Base-by-base conservation (phyloP, 2,329 filamentous ascomycete genomes). In the Xylaria digitata region DNA sequence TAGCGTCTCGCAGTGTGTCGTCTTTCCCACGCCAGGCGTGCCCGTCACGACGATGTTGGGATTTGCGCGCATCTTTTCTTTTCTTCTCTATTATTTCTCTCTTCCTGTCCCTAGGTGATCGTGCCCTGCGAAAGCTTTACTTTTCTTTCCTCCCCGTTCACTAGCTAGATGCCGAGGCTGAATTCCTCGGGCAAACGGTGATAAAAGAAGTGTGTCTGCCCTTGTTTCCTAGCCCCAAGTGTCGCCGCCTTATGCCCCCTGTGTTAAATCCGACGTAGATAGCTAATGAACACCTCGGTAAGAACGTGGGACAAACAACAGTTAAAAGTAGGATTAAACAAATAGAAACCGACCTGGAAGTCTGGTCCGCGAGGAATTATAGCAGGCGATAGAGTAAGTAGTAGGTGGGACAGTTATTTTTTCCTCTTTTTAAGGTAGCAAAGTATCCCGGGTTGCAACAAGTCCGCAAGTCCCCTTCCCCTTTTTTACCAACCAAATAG, bases 41-140 rank as follows among this genome's bases (percentile, higher is more conserved):
- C 96, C 96, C 46, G 96, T 98, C 72, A 99, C 86, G 73, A 99
- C 91, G 75, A 99, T 93, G 80, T 98, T 99, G 34, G 96, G 96
- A 69, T 82, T 81, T 34, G 78, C 81, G 72, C 88, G 83, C 77
- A 82, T 80, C 63, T 55, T 65, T 13, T 55, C 52, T 48, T 58
- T n/a, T 55, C 52, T 50, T 60, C 34, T 43, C 52, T 40, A 42
- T 67, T 73, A 61, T 68, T 23, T 63, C 40, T 61, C 61, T 65
- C 13, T 63, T 19, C 46, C 69, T 70, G 54, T 55, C 53, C 43
- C 42, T 23, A 2, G 23, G 3, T 13, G 19, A 34, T 7, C 19
- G n/a, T 23, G 8, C 30, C 43, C 9, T 52, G 45, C 23, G 26
- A 30, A 54, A 9, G 21, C 49, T 23, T 37, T 26, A 34, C 11